Evolutionary conservation across 345 rosid genomes (phyloP).

Genomic region (Anacardium occidentale): DNA sequence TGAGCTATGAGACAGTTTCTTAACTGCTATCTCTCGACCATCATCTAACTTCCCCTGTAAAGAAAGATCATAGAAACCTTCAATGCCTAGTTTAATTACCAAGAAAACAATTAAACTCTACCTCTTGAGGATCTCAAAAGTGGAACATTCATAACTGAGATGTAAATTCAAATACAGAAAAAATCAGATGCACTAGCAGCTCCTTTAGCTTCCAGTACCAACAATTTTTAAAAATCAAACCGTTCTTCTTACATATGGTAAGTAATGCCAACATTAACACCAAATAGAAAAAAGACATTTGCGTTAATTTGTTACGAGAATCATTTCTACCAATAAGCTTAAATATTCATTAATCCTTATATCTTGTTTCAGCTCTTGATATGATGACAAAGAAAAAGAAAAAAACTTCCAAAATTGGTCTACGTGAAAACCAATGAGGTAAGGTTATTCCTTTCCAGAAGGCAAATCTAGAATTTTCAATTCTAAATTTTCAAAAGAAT

Average conservation of each 20-base stretch:
- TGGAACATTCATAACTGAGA: background rate
- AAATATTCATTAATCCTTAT: background rate
- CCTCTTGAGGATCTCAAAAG: background rate
- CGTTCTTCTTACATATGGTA: background rate
- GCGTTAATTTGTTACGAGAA: background rate
- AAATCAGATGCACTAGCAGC: background rate
- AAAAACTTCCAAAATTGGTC: too few species aligned
- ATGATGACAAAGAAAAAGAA: background rate
- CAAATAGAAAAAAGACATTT: background rate
- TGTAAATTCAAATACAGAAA: background rate
- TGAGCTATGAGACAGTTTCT: constrained; percentile 74
- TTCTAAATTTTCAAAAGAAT: background rate
- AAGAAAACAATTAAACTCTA: background rate
- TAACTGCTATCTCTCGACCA: constrained; percentile 97
- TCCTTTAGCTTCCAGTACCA: background rate
- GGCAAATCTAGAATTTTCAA: background rate
- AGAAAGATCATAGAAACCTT: constrained; percentile 15
- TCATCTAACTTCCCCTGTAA: constrained; percentile 73
- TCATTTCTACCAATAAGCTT: background rate
- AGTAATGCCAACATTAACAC: background rate
- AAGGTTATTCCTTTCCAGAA: constrained; percentile 6
- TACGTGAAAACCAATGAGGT: background rate
- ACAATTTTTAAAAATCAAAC: background rate
- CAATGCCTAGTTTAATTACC: constrained; percentile 7
- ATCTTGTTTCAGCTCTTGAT: background rate